A percentile compares a stretch with the other conserved stretches of the same genome.
These are phyloP conservation scores for Apophysomyces ossiformis DNA, from an alignment of 371 early-diverging fungal species.

Conservation along the genomic window DNA sequence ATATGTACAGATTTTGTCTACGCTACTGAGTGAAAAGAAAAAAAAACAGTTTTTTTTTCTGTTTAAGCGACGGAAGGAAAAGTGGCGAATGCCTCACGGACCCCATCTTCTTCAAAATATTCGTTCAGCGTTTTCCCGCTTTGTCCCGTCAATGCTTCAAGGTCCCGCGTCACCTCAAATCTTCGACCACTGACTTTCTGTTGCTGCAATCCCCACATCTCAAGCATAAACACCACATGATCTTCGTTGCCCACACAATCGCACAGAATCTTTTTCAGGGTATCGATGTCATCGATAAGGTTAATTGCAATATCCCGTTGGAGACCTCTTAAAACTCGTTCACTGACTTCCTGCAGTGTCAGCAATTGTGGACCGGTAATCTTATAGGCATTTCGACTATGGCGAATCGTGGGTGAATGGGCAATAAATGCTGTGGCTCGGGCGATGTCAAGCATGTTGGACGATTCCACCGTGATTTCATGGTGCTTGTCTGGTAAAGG, in stretches of 20 bases:
- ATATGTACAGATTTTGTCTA: background rate
- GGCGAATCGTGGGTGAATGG: conserved; percentile 45
- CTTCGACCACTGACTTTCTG: conserved; percentile 36
- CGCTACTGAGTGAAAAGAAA: background rate
- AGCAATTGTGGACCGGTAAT: conserved; percentile 48
- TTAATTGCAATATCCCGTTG: conserved; percentile 38
- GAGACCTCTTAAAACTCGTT: conserved; percentile 43
- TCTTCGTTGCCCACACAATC: conserved; percentile 52
- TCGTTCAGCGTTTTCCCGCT: conserved; percentile 57
- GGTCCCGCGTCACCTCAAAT: conserved; percentile 53
- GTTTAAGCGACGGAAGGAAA: conserved; percentile 26
- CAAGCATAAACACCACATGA: conserved; percentile 48
- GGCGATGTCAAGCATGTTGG: conserved; percentile 50
- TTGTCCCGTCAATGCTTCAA: conserved; percentile 55
- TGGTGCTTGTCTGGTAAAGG: conserved; percentile 44
- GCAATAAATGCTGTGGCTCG: conserved; percentile 50
- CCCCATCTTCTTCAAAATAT: conserved; percentile 46
- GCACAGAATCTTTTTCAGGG: conserved; percentile 35
- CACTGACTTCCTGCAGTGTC: conserved; percentile 51
- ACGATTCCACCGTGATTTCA: conserved; percentile 51
- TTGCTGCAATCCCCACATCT: conserved; percentile 58
- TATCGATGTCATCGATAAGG: conserved; percentile 31
- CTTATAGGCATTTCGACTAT: conserved; percentile 45
- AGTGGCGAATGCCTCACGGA: conserved; percentile 41
- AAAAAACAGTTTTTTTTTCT: background rate